phyloP scores from a whole-genome alignment of 352 stramenopile species.

The Pythium oligandrum region DNA sequence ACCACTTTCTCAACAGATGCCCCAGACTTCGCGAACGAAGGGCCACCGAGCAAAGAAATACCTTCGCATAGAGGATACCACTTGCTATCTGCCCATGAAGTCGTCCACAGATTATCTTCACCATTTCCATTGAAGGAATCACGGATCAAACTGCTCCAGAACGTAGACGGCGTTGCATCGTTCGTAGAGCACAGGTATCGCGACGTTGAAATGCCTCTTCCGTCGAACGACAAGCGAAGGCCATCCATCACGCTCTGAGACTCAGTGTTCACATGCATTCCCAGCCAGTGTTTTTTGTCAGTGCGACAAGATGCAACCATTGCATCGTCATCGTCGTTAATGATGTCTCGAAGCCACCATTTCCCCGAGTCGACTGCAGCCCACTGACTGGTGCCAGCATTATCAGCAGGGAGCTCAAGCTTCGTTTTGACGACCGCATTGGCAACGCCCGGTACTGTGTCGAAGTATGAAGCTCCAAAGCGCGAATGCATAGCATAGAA shows the following conservation, averaged over 20 bases:
- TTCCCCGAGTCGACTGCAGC: slow-evolving; percentile 39
- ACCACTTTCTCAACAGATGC: slow-evolving; percentile 43
- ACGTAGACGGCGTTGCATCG: slow-evolving; percentile 37
- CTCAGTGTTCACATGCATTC: slow-evolving; percentile 41
- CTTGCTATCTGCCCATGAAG: slow-evolving; percentile 38
- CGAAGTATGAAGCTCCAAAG: slow-evolving; percentile 48
- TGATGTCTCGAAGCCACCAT: slow-evolving; percentile 56
- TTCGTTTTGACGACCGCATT: slow-evolving; percentile 31
- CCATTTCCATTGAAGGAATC: slow-evolving; percentile 55
- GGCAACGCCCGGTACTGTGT: slow-evolving; percentile 42
- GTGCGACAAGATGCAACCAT: slow-evolving; percentile 14
- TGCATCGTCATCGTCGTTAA: slow-evolving; percentile 26
- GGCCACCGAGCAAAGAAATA: slow-evolving; percentile 40
- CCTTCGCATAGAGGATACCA: slow-evolving; percentile 53
- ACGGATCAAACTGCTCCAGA: slow-evolving; percentile 39
- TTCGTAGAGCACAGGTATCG: slow-evolving; percentile 64
- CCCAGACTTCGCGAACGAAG: slow-evolving; percentile 22
- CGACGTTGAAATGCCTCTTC: slow-evolving; percentile 32
- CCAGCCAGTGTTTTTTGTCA: slow-evolving; percentile 37
- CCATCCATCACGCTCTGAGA: slow-evolving; percentile 40
- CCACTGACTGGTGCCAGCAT: slow-evolving; percentile 41
- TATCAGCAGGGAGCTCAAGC: slow-evolving; percentile 38
- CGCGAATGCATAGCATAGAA: slow-evolving; percentile 36
- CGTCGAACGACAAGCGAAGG: slow-evolving; percentile 37
- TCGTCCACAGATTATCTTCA: slow-evolving; percentile 50